A percentile compares a stretch with the other conserved stretches of the same genome.
phyloP scores from a whole-genome alignment of 345 rosid species.

The Syzygium oleosum region DNA sequence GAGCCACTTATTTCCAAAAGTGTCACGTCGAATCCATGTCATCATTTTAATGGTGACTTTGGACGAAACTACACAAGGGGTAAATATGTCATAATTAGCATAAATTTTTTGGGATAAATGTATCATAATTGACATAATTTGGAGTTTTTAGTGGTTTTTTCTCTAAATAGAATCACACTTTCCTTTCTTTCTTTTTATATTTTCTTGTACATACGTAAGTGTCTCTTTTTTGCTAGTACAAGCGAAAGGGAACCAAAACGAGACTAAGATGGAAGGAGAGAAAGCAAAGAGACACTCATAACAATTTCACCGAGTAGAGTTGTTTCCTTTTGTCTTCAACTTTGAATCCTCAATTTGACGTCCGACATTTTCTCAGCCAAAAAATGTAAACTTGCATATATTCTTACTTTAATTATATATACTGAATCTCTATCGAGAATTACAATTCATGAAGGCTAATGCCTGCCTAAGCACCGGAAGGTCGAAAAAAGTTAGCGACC shows the following conservation, averaged over 20 bases:
- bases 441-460: background rate
- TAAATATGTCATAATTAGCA: too few species aligned
- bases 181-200: background rate
- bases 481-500: background rate
- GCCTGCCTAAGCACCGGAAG: background rate
- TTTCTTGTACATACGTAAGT: background rate
- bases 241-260: background rate
- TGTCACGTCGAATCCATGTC: background rate
- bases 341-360: background rate
- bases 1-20: background rate
- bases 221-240: background rate
- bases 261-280: background rate
- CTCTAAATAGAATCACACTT: background rate
- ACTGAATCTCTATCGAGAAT: background rate
- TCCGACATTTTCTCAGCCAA: background rate
- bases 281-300: background rate
- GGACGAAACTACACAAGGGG: too few species aligned
- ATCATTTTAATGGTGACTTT: background rate
- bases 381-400: background rate
- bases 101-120: background rate
- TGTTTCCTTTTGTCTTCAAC: background rate
- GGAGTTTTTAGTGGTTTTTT: background rate
- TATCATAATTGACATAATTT: background rate
- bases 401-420: background rate
- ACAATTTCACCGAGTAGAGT: background rate